Evolutionary conservation across 306 rosid species (phyloP).

Genomic region (Pueraria montana): DNA sequence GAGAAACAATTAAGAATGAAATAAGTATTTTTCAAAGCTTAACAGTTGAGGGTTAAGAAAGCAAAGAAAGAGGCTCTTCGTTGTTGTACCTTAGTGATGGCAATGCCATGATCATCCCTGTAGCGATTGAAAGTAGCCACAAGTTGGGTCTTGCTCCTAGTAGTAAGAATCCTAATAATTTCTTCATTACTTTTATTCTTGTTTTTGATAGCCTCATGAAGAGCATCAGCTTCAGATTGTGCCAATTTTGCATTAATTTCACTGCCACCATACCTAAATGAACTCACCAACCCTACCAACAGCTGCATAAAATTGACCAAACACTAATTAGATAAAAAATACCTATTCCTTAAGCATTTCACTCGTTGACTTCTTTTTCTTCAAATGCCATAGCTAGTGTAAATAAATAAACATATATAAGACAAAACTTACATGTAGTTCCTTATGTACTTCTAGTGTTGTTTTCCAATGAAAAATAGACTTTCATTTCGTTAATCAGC

Average conservation of each 20-base stretch:
- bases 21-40: neutral
- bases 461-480: neutral
- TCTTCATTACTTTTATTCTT: constrained; percentile 62
- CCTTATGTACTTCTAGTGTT: neutral
- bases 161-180: constrained; percentile 75
- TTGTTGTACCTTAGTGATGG: constrained; percentile 76
- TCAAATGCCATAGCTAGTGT: neutral
- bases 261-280: constrained; percentile 62
- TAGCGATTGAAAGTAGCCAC: constrained; percentile 76
- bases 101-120: constrained; percentile 69
- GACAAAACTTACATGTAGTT: neutral
- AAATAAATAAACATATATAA: neutral
- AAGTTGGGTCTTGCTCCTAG: constrained; percentile 82
- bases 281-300: constrained; percentile 69
- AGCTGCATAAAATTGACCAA: constrained; percentile 57
- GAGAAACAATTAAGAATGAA: neutral
- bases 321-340: neutral
- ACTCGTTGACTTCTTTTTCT: neutral
- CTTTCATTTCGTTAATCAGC: neutral
- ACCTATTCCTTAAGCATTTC: neutral
- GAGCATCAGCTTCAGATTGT: constrained; percentile 70
- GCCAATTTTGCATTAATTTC: constrained; percentile 63
- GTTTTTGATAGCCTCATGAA: constrained; percentile 71
- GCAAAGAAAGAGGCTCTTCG: neutral
- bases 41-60: neutral